A percentile compares a stretch with the other conserved stretches of the same genome.
Evolutionary conservation across 192 early-diverging fungal species (phyloP).

Genomic region (Piromyces finnis): DNA sequence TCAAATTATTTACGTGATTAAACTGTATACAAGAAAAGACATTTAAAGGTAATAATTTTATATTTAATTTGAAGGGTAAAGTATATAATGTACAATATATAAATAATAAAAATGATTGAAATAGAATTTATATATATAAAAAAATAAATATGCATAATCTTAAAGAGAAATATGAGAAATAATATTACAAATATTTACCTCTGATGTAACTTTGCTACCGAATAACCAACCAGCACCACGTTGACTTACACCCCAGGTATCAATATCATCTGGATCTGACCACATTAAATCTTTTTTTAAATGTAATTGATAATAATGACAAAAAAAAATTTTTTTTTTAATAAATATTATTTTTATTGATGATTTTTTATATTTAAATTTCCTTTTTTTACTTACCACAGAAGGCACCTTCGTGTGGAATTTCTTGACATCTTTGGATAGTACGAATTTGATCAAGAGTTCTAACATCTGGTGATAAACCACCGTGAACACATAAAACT

Average conservation of each 20-base stretch:
- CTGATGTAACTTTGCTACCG: conserved; percentile 81
- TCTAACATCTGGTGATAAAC: conserved; percentile 79
- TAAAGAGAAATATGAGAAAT: too few species aligned
- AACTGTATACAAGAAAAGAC: too few species aligned
- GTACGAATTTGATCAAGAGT: conserved; percentile 86
- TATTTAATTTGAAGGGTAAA: too few species aligned
- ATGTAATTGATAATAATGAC: background rate
- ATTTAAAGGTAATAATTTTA: too few species aligned
- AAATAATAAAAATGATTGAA: too few species aligned
- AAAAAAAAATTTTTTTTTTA: background rate
- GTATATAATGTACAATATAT: too few species aligned
- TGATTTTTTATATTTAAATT: background rate
- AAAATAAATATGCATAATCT: too few species aligned
- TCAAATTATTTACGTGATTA: conserved; percentile 77
- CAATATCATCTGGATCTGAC: conserved; percentile 91
- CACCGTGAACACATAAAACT: conserved; percentile 86
- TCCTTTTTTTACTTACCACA: conserved; percentile 30
- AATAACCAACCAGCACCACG: conserved; percentile 94
- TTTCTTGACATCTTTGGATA: conserved; percentile 87
- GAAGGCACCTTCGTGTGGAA: conserved; percentile 87
- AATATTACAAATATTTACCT: conserved; percentile 35
- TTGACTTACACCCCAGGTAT: conserved; percentile 76
- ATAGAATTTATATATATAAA: too few species aligned
- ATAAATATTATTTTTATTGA: background rate
- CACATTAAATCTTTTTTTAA: conserved; percentile 65